phyloP scores from a whole-genome alignment of 495 filamentous ascomycete genomes.

The Penicillium egyptiacum region DNA sequence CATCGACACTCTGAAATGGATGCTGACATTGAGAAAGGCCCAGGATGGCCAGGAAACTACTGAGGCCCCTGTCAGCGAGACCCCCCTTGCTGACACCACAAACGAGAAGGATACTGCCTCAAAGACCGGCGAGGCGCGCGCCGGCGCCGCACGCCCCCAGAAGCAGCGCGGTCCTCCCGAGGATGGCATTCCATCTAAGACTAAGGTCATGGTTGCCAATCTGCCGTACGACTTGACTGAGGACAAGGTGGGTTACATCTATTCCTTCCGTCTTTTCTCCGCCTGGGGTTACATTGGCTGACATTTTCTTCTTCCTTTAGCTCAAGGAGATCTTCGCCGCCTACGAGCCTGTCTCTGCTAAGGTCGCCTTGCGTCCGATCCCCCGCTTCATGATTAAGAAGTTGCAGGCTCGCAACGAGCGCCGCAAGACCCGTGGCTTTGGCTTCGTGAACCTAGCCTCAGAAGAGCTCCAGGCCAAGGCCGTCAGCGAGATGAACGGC shows the following conservation, averaged over 20 bases:
- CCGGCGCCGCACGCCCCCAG: conserved; percentile 48
- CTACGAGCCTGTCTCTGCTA: conserved; percentile 88
- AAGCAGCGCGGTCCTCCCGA: conserved; percentile 91
- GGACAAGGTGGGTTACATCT: conserved; percentile 70
- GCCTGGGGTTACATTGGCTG: conserved; percentile 4
- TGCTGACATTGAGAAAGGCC: conserved; percentile 20
- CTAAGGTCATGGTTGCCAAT: conserved; percentile 99
- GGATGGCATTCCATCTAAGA: conserved; percentile 97
- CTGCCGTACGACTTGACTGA: conserved; percentile 96
- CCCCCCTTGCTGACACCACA: conserved; percentile 59
- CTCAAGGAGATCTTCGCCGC: conserved; percentile 93
- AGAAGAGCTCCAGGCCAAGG: conserved; percentile 95
- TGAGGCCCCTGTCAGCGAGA: conserved; percentile 52
- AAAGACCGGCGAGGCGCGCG: conserved; percentile 49
- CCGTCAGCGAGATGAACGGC: conserved; percentile 96
- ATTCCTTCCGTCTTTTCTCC: not conserved
- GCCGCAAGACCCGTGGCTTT: conserved; percentile 98
- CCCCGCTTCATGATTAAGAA: conserved; percentile 99
- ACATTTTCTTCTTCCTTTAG: conserved; percentile 45
- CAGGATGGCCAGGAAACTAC: conserved; percentile 35
- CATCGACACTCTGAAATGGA: not conserved
- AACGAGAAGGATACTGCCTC: conserved; percentile 57
- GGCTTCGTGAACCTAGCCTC: conserved; percentile 95
- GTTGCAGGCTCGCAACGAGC: conserved; percentile 94
- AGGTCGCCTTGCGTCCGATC: conserved; percentile 97